These are phyloP conservation scores for Creolimax fragrantissima DNA, from an alignment of 78 protist species.

Conservation along the genomic window DNA sequence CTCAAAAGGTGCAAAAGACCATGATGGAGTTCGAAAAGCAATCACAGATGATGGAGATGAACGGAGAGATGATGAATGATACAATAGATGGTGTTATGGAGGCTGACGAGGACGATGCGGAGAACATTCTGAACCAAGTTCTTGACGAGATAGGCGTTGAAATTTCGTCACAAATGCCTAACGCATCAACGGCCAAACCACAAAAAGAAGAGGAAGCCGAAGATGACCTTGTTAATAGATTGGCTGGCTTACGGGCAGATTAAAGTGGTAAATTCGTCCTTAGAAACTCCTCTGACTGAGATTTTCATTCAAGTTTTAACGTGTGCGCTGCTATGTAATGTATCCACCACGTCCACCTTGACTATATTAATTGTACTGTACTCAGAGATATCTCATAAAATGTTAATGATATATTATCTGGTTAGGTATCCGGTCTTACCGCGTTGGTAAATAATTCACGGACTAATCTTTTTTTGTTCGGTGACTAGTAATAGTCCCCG, in stretches of 20 bases:
- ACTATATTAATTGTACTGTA: no score
- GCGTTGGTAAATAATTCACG: no score
- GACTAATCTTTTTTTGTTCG: no score
- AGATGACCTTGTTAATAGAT: not conserved
- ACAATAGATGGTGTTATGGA: conserved; percentile 84
- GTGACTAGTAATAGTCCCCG: no score
- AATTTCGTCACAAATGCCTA: not conserved
- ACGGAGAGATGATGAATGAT: conserved; percentile 59
- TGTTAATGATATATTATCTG: no score
- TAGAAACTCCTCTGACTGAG: no score
- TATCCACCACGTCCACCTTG: no score
- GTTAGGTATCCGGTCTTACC: no score
- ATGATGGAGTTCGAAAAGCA: conserved; percentile 92
- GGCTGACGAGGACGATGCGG: conserved; percentile 82
- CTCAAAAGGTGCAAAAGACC: conserved; percentile 77
- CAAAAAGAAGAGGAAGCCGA: not conserved
- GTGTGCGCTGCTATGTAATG: no score
- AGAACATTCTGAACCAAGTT: conserved; percentile 60
- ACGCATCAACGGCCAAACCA: not conserved
- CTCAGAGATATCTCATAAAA: no score
- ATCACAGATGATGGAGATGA: conserved; percentile 2
- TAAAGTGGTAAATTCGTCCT: no score
- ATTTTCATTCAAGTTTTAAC: no score
- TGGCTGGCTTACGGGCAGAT: not conserved
- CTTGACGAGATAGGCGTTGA: conserved; percentile 80